A percentile compares a stretch with the other conserved stretches of the same genome.
Conservation (phyloP, 2,329 filamentous ascomycete genomes). For the Diaporthe ilicicola region DNA sequence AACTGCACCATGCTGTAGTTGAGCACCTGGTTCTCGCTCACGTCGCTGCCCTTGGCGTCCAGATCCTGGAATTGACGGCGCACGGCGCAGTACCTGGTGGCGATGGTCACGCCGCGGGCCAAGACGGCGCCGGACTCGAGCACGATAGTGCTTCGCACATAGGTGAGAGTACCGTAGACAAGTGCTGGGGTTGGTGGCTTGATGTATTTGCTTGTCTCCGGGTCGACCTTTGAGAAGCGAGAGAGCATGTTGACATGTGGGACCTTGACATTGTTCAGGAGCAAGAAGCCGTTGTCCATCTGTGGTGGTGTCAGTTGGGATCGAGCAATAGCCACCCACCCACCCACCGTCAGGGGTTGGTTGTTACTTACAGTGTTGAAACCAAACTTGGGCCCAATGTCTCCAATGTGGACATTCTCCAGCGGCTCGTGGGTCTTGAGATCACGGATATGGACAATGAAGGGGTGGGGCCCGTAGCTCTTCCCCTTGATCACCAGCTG, state of each 20-base stretch:
- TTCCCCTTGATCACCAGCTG: conserved; percentile 76
- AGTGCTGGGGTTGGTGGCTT: conserved; percentile 72
- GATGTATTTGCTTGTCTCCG: conserved; percentile 72
- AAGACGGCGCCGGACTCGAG: conserved; percentile 76
- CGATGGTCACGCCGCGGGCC: conserved; percentile 80
- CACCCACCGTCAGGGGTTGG: accelerated
- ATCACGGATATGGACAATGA: conserved; percentile 78
- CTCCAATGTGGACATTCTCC: conserved; percentile 76
- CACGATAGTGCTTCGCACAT: conserved; percentile 77
- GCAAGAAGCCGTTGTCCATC: conserved; percentile 83
- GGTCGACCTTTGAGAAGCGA: conserved; percentile 74
- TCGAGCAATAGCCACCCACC: no score
- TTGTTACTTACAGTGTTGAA: conserved; percentile 69
- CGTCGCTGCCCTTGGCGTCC: conserved; percentile 62
- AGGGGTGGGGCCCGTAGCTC: conserved; percentile 77
- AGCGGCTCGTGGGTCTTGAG: conserved; percentile 74
- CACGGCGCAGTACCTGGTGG: conserved; percentile 77
- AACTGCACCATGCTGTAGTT: conserved; percentile 86
- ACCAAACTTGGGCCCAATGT: conserved; percentile 83
- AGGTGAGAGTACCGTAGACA: conserved; percentile 80
- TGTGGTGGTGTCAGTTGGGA: not conserved
- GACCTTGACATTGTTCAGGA: conserved; percentile 80
- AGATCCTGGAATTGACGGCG: conserved; percentile 82
- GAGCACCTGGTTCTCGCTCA: conserved; percentile 76
- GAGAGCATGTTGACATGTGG: conserved; percentile 79